phyloP scores from a whole-genome alignment of 148 eudicot species.

The Gaultheria prostrata region DNA sequence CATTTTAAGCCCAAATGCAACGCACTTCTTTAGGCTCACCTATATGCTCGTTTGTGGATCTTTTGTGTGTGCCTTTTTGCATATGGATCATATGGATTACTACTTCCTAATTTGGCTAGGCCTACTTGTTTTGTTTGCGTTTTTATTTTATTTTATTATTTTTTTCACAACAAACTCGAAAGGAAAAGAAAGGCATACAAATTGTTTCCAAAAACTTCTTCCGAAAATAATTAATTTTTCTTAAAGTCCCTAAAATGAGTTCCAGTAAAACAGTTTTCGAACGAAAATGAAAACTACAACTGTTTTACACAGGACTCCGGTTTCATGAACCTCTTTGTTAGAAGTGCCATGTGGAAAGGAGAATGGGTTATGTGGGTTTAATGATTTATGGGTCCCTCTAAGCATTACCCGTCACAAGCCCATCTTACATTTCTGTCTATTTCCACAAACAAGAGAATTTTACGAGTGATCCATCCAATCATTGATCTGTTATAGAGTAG shows the following conservation, averaged over 20 bases:
- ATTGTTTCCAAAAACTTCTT: neutral
- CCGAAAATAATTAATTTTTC: neutral
- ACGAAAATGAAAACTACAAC: conserved; percentile 19
- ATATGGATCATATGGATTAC: neutral
- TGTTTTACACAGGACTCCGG: conserved; percentile 6
- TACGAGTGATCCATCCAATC: conserved; percentile 36
- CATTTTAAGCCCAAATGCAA: conserved; percentile 18
- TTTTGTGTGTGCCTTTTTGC: conserved; percentile 19
- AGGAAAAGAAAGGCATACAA: neutral
- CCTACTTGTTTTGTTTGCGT: neutral
- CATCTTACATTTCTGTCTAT: neutral
- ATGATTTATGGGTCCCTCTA: conserved; percentile 24
- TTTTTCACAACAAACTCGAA: no score
- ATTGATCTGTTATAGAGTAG: conserved; percentile 28
- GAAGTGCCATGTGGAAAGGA: conserved; percentile 12
- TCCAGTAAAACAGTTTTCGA: conserved; percentile 4
- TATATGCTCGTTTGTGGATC: conserved; percentile 24
- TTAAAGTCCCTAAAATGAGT: neutral
- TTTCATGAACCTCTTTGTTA: conserved; percentile 20
- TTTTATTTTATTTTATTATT: no score
- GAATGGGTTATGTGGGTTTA: conserved; percentile 17
- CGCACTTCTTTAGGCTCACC: neutral
- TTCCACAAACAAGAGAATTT: conserved; percentile 9
- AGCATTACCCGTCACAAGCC: neutral
- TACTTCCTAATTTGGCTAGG: neutral